phyloP scores from a whole-genome alignment of 1,139 yeast genomes.

The Candida freyschussii region DNA sequence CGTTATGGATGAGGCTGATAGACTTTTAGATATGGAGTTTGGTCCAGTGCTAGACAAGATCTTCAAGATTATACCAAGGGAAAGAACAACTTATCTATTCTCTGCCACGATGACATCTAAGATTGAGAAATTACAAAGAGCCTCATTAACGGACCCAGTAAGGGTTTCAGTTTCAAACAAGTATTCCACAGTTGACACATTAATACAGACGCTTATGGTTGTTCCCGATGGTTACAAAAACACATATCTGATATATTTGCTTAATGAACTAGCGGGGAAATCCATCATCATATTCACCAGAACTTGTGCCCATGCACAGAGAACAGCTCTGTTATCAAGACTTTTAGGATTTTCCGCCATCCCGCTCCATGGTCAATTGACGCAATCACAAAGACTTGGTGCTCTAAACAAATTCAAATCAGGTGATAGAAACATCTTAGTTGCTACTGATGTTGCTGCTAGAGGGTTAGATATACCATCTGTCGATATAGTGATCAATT shows the following conservation, averaged over 20 bases:
- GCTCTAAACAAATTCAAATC: conserved; percentile 89
- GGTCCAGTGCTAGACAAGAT: conserved; percentile 92
- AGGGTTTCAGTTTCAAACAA: conserved; percentile 85
- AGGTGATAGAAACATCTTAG: conserved; percentile 74
- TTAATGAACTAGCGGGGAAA: conserved; percentile 83
- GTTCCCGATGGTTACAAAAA: conserved; percentile 92
- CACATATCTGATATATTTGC: conserved; percentile 73
- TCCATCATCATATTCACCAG: conserved; percentile 86
- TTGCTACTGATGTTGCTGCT: conserved; percentile 96
- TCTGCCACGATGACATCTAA: conserved; percentile 97
- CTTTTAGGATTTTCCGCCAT: conserved; percentile 83
- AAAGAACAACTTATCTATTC: conserved; percentile 81
- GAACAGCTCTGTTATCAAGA: conserved; percentile 78
- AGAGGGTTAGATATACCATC: conserved; percentile 96
- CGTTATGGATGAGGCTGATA: conserved; percentile 96
- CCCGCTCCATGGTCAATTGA: conserved; percentile 90
- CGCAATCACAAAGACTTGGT: conserved; percentile 89
- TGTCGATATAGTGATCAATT: conserved; percentile 85
- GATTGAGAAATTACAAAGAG: conserved; percentile 91
- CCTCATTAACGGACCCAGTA: conserved; percentile 85
- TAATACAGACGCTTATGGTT: conserved; percentile 84
- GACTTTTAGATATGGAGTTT: conserved; percentile 92
- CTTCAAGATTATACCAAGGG: conserved; percentile 76
- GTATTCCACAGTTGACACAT: conserved; percentile 89
- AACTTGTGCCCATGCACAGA: conserved; percentile 92